These are phyloP conservation scores for Wickerhamomyces sydowiorum DNA, from an alignment of 805 yeast genomes.

Conservation along the genomic window DNA sequence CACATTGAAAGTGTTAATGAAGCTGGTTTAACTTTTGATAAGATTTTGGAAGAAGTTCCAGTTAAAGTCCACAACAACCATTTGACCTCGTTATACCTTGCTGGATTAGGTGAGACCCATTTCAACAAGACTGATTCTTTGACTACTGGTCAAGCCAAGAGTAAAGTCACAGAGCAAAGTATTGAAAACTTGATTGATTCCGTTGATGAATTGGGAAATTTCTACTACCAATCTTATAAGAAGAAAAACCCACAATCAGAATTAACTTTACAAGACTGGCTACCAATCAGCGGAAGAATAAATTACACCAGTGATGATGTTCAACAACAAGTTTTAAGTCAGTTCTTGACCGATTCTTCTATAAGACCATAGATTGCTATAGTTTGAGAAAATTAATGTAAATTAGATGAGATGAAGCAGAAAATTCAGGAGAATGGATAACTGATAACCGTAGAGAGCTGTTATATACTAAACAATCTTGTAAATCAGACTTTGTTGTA, in stretches of 20 bases:
- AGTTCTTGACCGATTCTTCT: conserved; percentile 17
- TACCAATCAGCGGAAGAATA: conserved; percentile 24
- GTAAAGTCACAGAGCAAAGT: conserved; percentile 12
- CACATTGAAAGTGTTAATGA: conserved; percentile 56
- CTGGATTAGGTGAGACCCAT: conserved; percentile 23
- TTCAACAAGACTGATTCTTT: conserved; percentile 16
- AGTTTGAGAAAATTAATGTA: background rate
- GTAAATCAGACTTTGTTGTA: too few species aligned
- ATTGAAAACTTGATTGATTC: conserved; percentile 20
- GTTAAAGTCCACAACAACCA: conserved; percentile 62
- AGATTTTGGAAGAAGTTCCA: conserved; percentile 69
- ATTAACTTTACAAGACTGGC: conserved; percentile 21
- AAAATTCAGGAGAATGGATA: too few species aligned
- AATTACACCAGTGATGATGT: conserved; percentile 21
- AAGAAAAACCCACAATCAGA: conserved; percentile 12
- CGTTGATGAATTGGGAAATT: conserved; percentile 19
- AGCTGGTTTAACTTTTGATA: conserved; percentile 55
- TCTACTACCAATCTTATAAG: conserved; percentile 20
- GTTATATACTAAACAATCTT: too few species aligned
- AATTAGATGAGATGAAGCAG: background rate
- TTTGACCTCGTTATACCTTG: conserved; percentile 51
- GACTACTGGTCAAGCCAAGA: conserved; percentile 14
- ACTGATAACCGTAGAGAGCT: too few species aligned
- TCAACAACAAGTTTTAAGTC: conserved; percentile 17
- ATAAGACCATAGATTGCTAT: conserved; percentile 13